Evolutionary conservation across 768 basidiomycete genomes (phyloP).

Genomic region (Heimioporus sp.): DNA sequence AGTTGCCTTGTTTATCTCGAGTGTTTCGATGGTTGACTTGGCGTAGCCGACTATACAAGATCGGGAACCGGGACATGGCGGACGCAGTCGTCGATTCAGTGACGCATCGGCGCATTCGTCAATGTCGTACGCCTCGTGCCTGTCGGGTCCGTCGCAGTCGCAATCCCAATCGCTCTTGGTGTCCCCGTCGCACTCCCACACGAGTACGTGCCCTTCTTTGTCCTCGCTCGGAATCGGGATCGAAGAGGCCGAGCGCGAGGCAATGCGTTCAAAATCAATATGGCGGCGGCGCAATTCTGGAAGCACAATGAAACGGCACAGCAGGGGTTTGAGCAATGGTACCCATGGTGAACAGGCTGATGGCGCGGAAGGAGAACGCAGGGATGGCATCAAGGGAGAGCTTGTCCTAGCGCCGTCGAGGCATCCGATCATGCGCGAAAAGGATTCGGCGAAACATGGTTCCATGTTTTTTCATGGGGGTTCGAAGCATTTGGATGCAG

Average conservation of each 20-base stretch:
- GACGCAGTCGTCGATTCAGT: constrained; percentile 16
- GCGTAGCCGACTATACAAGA: constrained; percentile 3
- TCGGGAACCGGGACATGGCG: neutral
- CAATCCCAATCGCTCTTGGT: constrained; percentile 14
- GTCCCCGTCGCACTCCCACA: constrained; percentile 16
- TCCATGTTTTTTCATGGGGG: constrained; percentile 15
- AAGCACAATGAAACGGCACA: constrained; percentile 10
- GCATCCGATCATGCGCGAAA: neutral
- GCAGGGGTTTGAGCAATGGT: neutral
- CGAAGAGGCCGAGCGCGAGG: constrained; percentile 23
- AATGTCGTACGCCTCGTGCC: constrained; percentile 19
- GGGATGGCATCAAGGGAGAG: neutral
- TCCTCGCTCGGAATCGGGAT: constrained; percentile 22
- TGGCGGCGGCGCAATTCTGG: constrained; percentile 14
- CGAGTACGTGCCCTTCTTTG: constrained; percentile 16
- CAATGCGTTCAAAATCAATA: constrained; percentile 17
- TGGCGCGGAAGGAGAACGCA: neutral
- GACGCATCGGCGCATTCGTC: constrained; percentile 18
- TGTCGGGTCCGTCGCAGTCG: constrained; percentile 19
- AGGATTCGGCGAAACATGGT: constrained; percentile 33
- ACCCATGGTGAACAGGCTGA: neutral
- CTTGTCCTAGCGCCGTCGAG: neutral
- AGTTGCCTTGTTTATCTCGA: neutral
- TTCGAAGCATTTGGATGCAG: constrained; percentile 17
- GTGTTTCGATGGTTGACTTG: neutral